These are phyloP conservation scores for Podaxis sp. DNA, from an alignment of 768 basidiomycete genomes.

Conservation along the genomic window DNA sequence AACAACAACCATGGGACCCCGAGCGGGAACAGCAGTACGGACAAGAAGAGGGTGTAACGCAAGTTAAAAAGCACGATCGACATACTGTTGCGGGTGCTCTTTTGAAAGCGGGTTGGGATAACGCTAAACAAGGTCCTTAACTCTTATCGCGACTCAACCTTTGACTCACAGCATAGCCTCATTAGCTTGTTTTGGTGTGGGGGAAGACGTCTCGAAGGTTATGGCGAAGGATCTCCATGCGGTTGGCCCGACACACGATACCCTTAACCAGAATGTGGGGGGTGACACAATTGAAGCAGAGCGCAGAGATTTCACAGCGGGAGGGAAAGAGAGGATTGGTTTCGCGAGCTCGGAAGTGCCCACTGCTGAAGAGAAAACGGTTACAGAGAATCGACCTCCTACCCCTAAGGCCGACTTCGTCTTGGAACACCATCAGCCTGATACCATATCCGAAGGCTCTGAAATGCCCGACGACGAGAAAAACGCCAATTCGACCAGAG, in stretches of 20 bases:
- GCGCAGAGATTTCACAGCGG: slow-evolving; percentile 48
- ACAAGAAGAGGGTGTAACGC: slow-evolving; percentile 39
- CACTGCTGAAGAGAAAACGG: slow-evolving; percentile 65
- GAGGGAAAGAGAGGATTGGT: slow-evolving; percentile 49
- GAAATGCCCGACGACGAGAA: slow-evolving; percentile 4
- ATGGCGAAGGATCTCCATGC: slow-evolving; percentile 38
- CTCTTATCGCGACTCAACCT: not conserved
- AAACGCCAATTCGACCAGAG: not conserved
- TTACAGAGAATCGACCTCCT: slow-evolving; percentile 46
- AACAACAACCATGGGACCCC: slow-evolving; percentile 71
- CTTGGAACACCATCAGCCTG: not conserved
- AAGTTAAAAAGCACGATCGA: slow-evolving; percentile 36
- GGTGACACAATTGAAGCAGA: slow-evolving; percentile 46
- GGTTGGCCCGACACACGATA: slow-evolving; percentile 39
- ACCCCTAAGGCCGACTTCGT: slow-evolving; percentile 7
- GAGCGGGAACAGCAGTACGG: slow-evolving; percentile 61
- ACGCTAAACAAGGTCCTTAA: slow-evolving; percentile 48
- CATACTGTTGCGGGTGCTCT: slow-evolving; percentile 31
- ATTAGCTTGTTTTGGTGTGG: slow-evolving; percentile 39
- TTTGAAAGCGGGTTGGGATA: slow-evolving; percentile 35
- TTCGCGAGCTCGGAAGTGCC: slow-evolving; percentile 66
- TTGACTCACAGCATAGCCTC: not conserved
- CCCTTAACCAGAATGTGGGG: slow-evolving; percentile 36
- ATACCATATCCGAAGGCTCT: not conserved
- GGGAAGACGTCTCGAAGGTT: slow-evolving; percentile 35